Percentiles rank a stretch among this genome's conserved stretches.
Conservation (phyloP, 208 protist species). For the Trypanosoma theileri region DNA sequence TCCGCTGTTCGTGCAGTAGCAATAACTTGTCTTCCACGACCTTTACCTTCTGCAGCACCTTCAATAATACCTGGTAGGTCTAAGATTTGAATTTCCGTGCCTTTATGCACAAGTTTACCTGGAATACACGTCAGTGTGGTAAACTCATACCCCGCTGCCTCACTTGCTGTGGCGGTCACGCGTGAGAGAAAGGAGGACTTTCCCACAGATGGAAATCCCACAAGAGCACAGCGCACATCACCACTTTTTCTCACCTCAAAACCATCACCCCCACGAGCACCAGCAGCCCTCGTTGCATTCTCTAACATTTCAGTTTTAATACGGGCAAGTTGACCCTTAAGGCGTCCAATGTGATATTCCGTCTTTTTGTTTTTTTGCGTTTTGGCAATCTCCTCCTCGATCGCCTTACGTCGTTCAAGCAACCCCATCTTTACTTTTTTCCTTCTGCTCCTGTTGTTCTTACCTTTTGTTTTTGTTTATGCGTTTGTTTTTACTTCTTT, state of each 20-base stretch:
- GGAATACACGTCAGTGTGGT: slow-evolving; percentile 99
- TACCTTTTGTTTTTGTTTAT: not conserved
- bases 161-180: slow-evolving; percentile 95
- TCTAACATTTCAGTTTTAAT: slow-evolving; percentile 95
- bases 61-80: slow-evolving; percentile 99
- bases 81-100: slow-evolving; percentile 97
- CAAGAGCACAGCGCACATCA: slow-evolving; percentile 90
- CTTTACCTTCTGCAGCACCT: slow-evolving; percentile 95
- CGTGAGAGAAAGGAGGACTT: slow-evolving; percentile 98
- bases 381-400: slow-evolving; percentile 96
- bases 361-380: slow-evolving; percentile 99
- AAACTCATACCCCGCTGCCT: slow-evolving; percentile 98
- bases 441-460: not conserved
- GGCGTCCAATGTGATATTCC: slow-evolving; percentile 94
- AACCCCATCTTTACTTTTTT: slow-evolving; percentile 89
- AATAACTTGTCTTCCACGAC: slow-evolving; percentile 97
- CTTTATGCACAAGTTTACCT: slow-evolving; percentile 95
- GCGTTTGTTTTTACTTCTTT: too few species aligned
- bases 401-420: slow-evolving; percentile 96
- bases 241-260: slow-evolving; percentile 97
- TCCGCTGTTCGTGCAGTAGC: slow-evolving; percentile 95
- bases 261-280: slow-evolving; percentile 67
- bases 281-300: slow-evolving; percentile 72
- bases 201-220: slow-evolving; percentile 96
- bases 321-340: slow-evolving; percentile 96